phyloP scores from a whole-genome alignment of 129 eudicot species.

The Flaveria linearis region DNA sequence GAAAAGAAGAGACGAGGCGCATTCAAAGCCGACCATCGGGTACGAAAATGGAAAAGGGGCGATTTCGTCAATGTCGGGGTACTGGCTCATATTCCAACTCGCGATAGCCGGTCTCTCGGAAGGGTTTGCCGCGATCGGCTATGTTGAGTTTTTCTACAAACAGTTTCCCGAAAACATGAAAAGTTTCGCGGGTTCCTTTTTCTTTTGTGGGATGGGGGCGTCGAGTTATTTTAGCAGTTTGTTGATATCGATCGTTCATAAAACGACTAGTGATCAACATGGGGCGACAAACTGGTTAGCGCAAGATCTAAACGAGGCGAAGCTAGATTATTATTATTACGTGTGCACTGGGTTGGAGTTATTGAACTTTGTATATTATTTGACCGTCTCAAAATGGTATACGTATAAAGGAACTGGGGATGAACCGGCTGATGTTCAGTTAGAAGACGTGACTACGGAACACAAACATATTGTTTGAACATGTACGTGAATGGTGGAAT shows the following conservation, averaged over 20 bases:
- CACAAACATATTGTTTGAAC: conserved; percentile 41
- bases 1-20: conserved; percentile 46
- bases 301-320: conserved; percentile 63
- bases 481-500: not conserved
- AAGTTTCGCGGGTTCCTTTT: conserved; percentile 49
- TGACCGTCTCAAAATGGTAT: conserved; percentile 64
- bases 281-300: conserved; percentile 54
- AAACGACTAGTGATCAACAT: conserved; percentile 29
- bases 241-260: conserved; percentile 47
- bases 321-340: conserved; percentile 55
- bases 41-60: conserved; percentile 42
- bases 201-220: conserved; percentile 46
- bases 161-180: conserved; percentile 65
- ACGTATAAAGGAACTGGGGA: conserved; percentile 52
- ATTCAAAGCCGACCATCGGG: conserved; percentile 47
- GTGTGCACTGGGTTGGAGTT: conserved; percentile 39
- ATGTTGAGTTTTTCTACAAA: conserved; percentile 51
- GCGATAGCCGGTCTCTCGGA: conserved; percentile 55
- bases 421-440: conserved; percentile 22
- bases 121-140: conserved; percentile 47
- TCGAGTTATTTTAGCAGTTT: conserved; percentile 53
- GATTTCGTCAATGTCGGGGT: conserved; percentile 55
- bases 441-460: conserved; percentile 31
- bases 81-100: conserved; percentile 47
- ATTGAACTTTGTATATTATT: conserved; percentile 46